These are phyloP conservation scores for Linaria vulgaris DNA, from an alignment of 257 asterid species.

Conservation along the genomic window DNA sequence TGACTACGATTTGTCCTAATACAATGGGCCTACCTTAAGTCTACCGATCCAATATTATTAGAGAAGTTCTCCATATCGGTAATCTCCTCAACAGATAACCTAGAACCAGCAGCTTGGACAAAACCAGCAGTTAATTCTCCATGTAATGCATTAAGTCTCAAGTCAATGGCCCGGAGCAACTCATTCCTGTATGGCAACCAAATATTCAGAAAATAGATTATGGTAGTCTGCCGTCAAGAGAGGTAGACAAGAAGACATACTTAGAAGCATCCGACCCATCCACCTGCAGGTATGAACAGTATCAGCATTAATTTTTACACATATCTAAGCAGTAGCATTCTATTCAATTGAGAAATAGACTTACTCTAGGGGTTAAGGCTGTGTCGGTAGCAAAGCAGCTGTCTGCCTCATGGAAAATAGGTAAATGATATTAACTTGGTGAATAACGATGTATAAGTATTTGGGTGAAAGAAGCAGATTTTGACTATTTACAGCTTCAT, in stretches of 20 bases:
- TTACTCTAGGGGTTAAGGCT: slow-evolving; percentile 38
- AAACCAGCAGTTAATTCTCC: slow-evolving; percentile 63
- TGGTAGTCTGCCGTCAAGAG: slow-evolving; percentile 18
- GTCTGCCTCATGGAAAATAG: slow-evolving; percentile 35
- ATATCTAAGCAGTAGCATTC: slow-evolving; percentile 7
- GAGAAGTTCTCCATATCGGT: slow-evolving; percentile 58
- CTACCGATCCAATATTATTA: slow-evolving; percentile 68
- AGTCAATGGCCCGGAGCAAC: slow-evolving; percentile 78
- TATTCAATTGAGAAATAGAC: slow-evolving; percentile 4
- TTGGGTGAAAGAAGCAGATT: background rate
- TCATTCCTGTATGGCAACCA: slow-evolving; percentile 62
- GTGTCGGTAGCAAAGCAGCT: slow-evolving; percentile 28
- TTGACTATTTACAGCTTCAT: background rate
- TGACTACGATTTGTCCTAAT: slow-evolving; percentile 7
- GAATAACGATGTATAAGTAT: background rate
- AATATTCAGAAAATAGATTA: slow-evolving; percentile 24
- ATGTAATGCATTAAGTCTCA: slow-evolving; percentile 68
- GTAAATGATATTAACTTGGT: slow-evolving; percentile 13
- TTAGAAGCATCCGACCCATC: slow-evolving; percentile 74
- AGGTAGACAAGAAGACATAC: slow-evolving; percentile 44
- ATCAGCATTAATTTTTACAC: slow-evolving; percentile 19
- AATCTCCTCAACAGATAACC: slow-evolving; percentile 57
- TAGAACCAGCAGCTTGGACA: slow-evolving; percentile 56
- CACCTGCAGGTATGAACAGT: slow-evolving; percentile 48
- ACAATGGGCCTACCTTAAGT: slow-evolving; percentile 55